A percentile compares a stretch with the other conserved stretches of the same genome.
phyloP scores from a whole-genome alignment of 345 rosid species.

The Ceriops tagal region DNA sequence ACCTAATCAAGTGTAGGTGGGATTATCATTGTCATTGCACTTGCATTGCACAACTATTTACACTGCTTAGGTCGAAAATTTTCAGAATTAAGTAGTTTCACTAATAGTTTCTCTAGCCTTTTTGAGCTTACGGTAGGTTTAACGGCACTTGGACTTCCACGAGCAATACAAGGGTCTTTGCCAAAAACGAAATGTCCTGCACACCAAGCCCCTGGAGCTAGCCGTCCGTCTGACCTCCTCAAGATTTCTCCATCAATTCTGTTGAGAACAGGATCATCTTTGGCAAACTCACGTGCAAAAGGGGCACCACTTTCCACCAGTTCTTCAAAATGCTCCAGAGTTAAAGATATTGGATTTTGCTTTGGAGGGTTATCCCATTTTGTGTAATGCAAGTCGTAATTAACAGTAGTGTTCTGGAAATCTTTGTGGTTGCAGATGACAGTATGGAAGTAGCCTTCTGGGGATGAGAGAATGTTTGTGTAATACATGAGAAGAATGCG shows the following conservation, averaged over 20 bases:
- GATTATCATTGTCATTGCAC: too few relatives aligned
- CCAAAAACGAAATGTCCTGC: slow-evolving; percentile 28
- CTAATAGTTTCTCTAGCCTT: slow-evolving; percentile 68
- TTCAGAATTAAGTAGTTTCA: slow-evolving; percentile 62
- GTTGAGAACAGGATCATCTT: slow-evolving; percentile 53
- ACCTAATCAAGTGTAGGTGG: too few relatives aligned
- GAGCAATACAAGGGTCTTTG: slow-evolving; percentile 47
- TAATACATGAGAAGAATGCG: slow-evolving; percentile 89
- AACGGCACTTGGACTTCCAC: slow-evolving; percentile 45
- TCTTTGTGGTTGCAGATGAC: slow-evolving; percentile 88
- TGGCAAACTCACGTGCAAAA: slow-evolving; percentile 70
- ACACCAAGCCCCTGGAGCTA: slow-evolving; percentile 65
- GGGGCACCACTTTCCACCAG: slow-evolving; percentile 86
- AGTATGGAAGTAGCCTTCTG: slow-evolving; percentile 89
- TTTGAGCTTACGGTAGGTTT: slow-evolving; percentile 58
- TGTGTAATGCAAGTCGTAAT: slow-evolving; percentile 73
- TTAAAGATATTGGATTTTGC: slow-evolving; percentile 53
- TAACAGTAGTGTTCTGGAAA: slow-evolving; percentile 80
- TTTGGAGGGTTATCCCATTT: slow-evolving; percentile 81
- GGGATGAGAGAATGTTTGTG: slow-evolving; percentile 72
- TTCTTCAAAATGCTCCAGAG: slow-evolving; percentile 52
- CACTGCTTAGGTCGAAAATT: slow-evolving; percentile 77
- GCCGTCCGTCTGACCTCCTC: slow-evolving; percentile 32
- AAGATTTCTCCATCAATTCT: slow-evolving; percentile 65
- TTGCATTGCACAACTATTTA: slow-evolving; percentile 38